A percentile compares a stretch with the other conserved stretches of the same genome.
These are phyloP conservation scores for Melanopsichium pennsylvanicum DNA, from an alignment of 1,284 basidiomycete species.

Conservation along the genomic window DNA sequence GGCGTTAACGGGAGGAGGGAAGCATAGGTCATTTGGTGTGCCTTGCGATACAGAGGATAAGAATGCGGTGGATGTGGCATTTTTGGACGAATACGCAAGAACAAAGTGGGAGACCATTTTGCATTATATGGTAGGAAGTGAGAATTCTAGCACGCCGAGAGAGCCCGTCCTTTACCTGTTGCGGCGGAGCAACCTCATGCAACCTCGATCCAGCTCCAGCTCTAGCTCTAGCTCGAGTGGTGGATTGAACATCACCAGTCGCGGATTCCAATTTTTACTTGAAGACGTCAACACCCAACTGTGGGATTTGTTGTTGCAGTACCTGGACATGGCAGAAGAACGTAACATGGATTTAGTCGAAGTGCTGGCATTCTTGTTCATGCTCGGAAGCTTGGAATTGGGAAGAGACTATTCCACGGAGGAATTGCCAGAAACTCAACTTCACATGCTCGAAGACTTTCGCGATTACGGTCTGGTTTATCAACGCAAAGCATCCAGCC, in stretches of 20 bases:
- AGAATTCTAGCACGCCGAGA: conserved; percentile 76
- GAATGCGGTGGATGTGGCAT: conserved; percentile 71
- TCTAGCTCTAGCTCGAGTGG: conserved; percentile 12
- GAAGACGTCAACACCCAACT: conserved; percentile 95
- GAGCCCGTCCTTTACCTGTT: conserved; percentile 84
- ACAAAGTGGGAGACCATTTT: conserved; percentile 97
- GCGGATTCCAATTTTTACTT: conserved; percentile 95
- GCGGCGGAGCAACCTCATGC: conserved; percentile 85
- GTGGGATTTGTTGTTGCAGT: conserved; percentile 95
- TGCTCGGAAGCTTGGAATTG: conserved; percentile 58
- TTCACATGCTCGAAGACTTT: conserved; percentile 87
- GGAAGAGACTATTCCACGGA: conserved; percentile 77
- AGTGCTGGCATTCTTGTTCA: conserved; percentile 88
- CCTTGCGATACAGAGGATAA: conserved; percentile 70
- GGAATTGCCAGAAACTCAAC: conserved; percentile 79
- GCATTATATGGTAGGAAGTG: conserved; percentile 97
- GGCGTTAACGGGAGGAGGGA: conserved; percentile 72
- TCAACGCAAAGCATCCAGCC: conserved; percentile 69
- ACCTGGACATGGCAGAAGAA: conserved; percentile 68
- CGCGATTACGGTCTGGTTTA: conserved; percentile 94
- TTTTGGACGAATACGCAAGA: conserved; percentile 83
- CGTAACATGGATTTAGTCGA: conserved; percentile 82
- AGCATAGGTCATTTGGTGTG: conserved; percentile 88
- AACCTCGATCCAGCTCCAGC: conserved; percentile 18
- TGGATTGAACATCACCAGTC: conserved; percentile 79